Evolutionary conservation across 345 rosid genomes (phyloP).

Genomic region (Pugionium dolabratum): DNA sequence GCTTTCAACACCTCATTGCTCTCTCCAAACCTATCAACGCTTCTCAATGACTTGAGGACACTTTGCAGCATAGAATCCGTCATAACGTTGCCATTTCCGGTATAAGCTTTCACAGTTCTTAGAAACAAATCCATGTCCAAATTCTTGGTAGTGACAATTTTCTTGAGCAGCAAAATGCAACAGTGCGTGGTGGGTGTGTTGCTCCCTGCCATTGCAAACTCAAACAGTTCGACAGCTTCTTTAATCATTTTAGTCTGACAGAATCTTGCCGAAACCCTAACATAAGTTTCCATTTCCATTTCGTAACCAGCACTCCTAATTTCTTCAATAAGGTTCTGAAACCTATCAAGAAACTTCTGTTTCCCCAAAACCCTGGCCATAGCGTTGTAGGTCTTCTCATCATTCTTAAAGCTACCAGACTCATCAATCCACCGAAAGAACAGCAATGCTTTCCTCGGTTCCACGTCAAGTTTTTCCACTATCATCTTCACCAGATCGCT

Average conservation of each 20-base stretch:
- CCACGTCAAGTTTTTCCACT: constrained; percentile 61
- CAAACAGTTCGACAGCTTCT: constrained; percentile 31
- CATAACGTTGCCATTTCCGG: constrained; percentile 53
- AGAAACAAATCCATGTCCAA: constrained; percentile 64
- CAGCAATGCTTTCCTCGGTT: constrained; percentile 65
- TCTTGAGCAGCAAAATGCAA: constrained; percentile 49
- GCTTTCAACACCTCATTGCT: constrained; percentile 65
- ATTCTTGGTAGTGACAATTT: constrained; percentile 57
- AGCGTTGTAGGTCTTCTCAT: constrained; percentile 65
- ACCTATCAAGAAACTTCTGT: constrained; percentile 76
- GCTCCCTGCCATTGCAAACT: constrained; percentile 65
- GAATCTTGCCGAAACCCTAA: constrained; percentile 45
- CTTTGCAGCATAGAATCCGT: constrained; percentile 57
- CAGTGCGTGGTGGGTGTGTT: constrained; percentile 56
- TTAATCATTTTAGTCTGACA: constrained; percentile 39
- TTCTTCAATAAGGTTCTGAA: constrained; percentile 69
- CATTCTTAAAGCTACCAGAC: constrained; percentile 53
- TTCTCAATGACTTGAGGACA: constrained; percentile 65
- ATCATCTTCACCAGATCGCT: constrained; percentile 59
- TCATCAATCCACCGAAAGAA: constrained; percentile 84
- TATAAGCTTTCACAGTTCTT: constrained; percentile 60
- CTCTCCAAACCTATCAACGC: constrained; percentile 64
- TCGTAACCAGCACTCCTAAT: constrained; percentile 56
- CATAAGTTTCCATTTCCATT: constrained; percentile 68
- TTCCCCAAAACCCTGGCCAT: constrained; percentile 75